A percentile compares a stretch with the other conserved stretches of the same genome.
phyloP scores from a whole-genome alignment of 352 stramenopile genomes.

The Globisporangium cystogenes region DNA sequence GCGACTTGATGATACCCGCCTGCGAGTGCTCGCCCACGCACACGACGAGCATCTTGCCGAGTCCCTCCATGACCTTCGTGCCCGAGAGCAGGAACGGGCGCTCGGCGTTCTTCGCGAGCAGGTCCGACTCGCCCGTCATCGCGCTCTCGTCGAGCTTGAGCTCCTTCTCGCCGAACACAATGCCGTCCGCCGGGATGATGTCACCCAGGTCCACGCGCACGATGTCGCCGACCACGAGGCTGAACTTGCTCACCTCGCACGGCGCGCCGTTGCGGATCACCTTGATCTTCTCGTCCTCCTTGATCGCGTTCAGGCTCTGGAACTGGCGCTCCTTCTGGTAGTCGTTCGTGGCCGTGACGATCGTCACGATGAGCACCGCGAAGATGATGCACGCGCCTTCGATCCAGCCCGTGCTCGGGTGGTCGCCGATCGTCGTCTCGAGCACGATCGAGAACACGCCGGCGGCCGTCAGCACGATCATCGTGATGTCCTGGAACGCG shows the following conservation, averaged over 20 bases:
- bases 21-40: conserved; percentile 92
- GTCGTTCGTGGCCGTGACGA: conserved; percentile 91
- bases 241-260: conserved; percentile 60
- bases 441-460: conserved; percentile 64
- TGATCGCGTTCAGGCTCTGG: conserved; percentile 74
- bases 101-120: conserved; percentile 78
- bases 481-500: conserved; percentile 87
- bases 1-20: conserved; percentile 90
- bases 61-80: conserved; percentile 92
- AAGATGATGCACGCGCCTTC: conserved; percentile 91
- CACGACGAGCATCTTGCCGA: conserved; percentile 90
- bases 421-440: conserved; percentile 43
- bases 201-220: conserved; percentile 82
- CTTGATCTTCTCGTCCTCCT: conserved; percentile 84
- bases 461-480: conserved; percentile 87
- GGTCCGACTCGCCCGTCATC: conserved; percentile 90
- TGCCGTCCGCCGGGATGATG: conserved; percentile 86
- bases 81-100: conserved; percentile 93
- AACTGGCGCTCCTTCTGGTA: conserved; percentile 92
- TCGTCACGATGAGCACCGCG: conserved; percentile 85
- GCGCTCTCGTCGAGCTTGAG: conserved; percentile 90
- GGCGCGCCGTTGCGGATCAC: conserved; percentile 68
- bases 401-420: conserved; percentile 74
- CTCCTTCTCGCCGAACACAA: conserved; percentile 87
- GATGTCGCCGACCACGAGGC: conserved; percentile 31